These are phyloP conservation scores for Leptographium radiaticola DNA, from an alignment of 2,329 filamentous ascomycete species.

Conservation along the genomic window DNA sequence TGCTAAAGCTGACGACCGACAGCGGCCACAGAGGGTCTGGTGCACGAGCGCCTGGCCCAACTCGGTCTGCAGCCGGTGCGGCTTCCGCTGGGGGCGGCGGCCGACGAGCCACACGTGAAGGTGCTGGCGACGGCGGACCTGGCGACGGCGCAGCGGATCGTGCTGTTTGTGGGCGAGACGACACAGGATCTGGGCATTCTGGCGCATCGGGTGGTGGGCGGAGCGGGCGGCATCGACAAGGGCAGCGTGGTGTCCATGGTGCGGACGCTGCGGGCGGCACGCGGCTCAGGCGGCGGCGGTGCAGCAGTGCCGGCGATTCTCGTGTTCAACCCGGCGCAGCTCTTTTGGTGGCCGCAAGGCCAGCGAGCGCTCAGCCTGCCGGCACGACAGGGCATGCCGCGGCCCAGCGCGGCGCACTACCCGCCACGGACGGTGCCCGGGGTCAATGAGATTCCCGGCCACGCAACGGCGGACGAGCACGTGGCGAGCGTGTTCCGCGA, in stretches of 20 bases:
- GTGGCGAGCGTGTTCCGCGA: conserved; percentile 52
- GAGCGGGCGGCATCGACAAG: conserved; percentile 49
- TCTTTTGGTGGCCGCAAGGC: conserved; percentile 59
- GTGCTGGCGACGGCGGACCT: conserved; percentile 52
- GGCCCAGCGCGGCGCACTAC: conserved; percentile 47
- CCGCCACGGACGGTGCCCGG: conserved; percentile 32
- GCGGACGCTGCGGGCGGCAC: conserved; percentile 22
- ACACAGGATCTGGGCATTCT: conserved; percentile 62
- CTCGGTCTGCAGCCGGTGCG: conserved; percentile 46
- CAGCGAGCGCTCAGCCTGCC: conserved; percentile 44
- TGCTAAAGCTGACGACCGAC: neutral
- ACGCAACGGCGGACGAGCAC: conserved; percentile 46
- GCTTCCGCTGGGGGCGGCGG: conserved; percentile 42
- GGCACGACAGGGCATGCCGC: conserved; percentile 45
- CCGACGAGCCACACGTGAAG: conserved; percentile 45
- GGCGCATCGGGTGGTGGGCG: conserved; percentile 53
- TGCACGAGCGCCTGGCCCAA: conserved; percentile 46
- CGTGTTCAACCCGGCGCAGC: conserved; percentile 65
- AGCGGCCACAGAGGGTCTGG: conserved; percentile 51
- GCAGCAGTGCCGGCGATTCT: conserved; percentile 45
- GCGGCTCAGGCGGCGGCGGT: neutral
- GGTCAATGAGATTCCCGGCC: conserved; percentile 50
- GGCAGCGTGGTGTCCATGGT: conserved; percentile 61
- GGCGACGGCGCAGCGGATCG: conserved; percentile 42
- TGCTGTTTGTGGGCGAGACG: conserved; percentile 63